These are phyloP conservation scores for Microthlaspi erraticum DNA, from an alignment of 345 rosid genomes.

Conservation along the genomic window DNA sequence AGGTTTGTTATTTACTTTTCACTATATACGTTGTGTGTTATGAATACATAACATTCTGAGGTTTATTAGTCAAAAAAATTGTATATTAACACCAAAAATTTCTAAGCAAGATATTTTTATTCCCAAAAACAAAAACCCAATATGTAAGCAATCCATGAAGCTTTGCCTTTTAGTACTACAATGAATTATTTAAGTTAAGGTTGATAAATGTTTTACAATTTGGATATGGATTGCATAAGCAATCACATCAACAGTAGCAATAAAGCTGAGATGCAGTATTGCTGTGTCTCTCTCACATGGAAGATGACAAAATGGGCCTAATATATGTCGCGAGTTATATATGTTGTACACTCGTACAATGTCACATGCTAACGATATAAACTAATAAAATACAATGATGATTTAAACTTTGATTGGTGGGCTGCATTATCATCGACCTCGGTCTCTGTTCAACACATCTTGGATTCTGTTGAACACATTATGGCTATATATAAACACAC, in stretches of 20 bases:
- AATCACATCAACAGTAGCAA: constrained; percentile 33
- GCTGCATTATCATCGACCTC: constrained; percentile 30
- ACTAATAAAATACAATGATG: neutral
- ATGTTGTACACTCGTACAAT: constrained; percentile 1
- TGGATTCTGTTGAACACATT: no score
- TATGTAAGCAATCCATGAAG: neutral
- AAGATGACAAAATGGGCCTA: constrained; percentile 24
- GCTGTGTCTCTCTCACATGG: constrained; percentile 16
- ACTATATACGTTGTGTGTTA: no score
- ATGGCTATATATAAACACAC: constrained; percentile 17
- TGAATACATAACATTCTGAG: constrained; percentile 10
- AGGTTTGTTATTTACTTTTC: neutral
- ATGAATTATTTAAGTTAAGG: neutral
- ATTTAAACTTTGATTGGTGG: constrained; percentile 21
- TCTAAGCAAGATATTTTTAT: no score
- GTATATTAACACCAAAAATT: neutral
- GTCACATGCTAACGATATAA: constrained; percentile 28
- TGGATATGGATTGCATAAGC: constrained; percentile 31
- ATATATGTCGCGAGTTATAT: neutral
- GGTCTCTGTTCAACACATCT: constrained; percentile 39
- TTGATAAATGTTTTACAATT: neutral
- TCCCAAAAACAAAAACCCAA: neutral
- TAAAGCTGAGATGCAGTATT: constrained; percentile 5
- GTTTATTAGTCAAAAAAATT: neutral
- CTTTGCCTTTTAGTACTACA: neutral